These are phyloP conservation scores for Suhomyces maxii DNA, from an alignment of 1,139 yeast species.

Conservation along the genomic window DNA sequence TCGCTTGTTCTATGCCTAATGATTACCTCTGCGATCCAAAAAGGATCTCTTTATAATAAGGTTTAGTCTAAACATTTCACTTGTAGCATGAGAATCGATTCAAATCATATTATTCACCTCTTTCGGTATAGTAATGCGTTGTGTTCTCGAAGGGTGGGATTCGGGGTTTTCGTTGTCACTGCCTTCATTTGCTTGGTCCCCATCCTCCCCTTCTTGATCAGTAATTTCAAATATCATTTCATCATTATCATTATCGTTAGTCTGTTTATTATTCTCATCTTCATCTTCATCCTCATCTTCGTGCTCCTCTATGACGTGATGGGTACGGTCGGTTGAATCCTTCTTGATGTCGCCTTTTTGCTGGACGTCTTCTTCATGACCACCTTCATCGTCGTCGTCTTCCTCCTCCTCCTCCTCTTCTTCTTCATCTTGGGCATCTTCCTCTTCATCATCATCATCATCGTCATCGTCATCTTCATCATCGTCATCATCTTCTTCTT, in stretches of 20 bases:
- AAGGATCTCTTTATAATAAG: too few species aligned
- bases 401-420: conserved; percentile 24
- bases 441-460: conserved; percentile 36
- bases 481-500: conserved; percentile 38
- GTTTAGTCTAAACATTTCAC: too few species aligned
- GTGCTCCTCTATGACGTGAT: neutral
- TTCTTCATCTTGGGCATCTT: conserved; percentile 29
- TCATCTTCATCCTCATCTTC: conserved; percentile 2
- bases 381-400: conserved; percentile 13
- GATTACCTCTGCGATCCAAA: too few species aligned
- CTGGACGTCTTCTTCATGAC: conserved; percentile 8
- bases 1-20: too few species aligned
- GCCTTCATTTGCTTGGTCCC: neutral
- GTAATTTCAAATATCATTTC: conserved; percentile 41
- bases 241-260: conserved; percentile 21
- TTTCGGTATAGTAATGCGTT: conserved; percentile 8
- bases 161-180: neutral
- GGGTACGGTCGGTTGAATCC: neutral
- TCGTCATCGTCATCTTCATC: conserved; percentile 40
- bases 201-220: conserved; percentile 15
- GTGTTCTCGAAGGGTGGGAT: neutral
- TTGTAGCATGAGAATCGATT: neutral
- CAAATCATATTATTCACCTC: conserved; percentile 9
- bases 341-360: neutral
- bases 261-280: neutral